Evolutionary conservation across 345 rosid species (phyloP).

Genomic region (Lumnitzera littorea): DNA sequence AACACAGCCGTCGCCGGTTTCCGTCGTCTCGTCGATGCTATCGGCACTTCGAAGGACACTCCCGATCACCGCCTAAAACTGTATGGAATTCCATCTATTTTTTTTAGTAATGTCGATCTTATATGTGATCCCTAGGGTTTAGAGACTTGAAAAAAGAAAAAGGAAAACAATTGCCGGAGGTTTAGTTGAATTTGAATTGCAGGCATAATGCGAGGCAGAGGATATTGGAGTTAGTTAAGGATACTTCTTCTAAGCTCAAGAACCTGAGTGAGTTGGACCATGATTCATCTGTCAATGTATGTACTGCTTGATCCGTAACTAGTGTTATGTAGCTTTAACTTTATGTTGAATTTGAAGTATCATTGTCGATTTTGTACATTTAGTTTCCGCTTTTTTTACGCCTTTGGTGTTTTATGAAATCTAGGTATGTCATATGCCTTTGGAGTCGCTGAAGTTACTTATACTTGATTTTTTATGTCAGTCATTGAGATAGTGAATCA

Average conservation of each 20-base stretch:
- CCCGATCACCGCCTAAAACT: slow-evolving; percentile 53
- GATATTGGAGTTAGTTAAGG: slow-evolving; percentile 55
- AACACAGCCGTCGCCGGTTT: slow-evolving; percentile 56
- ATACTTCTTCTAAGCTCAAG: slow-evolving; percentile 60
- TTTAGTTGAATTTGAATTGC: slow-evolving; percentile 1
- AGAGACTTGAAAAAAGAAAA: too few species aligned
- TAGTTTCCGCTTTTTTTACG: too few species aligned
- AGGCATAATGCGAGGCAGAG: slow-evolving; percentile 56
- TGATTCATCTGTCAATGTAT: slow-evolving; percentile 29
- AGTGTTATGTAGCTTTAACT: too few species aligned
- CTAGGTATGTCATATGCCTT: too few species aligned
- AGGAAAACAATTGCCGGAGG: neutral
- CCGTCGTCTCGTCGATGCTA: slow-evolving; percentile 52
- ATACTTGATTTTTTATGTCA: too few species aligned
- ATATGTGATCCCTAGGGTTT: neutral
- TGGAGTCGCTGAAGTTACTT: too few species aligned
- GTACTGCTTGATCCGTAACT: neutral
- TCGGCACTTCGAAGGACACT: slow-evolving; percentile 63
- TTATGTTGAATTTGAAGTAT: too few species aligned
- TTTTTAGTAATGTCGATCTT: neutral
- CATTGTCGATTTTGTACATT: too few species aligned
- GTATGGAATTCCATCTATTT: slow-evolving; percentile 14
- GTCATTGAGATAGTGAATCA: too few species aligned
- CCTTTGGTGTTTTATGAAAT: too few species aligned
- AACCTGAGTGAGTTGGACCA: slow-evolving; percentile 46